A percentile compares a stretch with the other conserved stretches of the same genome.
Conservation (phyloP, 176 grass and related monocot genomes). For the Aegilops speltoides region DNA sequence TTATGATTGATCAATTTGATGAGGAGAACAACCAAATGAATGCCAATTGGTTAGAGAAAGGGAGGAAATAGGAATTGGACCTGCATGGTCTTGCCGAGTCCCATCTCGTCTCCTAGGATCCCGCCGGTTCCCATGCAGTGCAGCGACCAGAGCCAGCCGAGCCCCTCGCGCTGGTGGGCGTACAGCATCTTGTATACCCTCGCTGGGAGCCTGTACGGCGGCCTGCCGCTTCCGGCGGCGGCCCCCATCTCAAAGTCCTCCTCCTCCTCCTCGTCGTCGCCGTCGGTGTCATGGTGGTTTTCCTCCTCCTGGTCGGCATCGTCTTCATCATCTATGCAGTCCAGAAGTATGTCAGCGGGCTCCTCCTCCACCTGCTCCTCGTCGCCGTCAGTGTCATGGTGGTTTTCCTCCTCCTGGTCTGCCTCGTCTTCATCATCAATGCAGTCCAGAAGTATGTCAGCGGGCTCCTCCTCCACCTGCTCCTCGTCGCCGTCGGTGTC, state of each 20-base stretch:
- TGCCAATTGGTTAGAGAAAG: background rate
- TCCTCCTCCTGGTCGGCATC: background rate
- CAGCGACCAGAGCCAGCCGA: constrained; percentile 78
- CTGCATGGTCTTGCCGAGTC: constrained; percentile 97
- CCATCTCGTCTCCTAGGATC: constrained; percentile 82
- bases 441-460: too few relatives aligned
- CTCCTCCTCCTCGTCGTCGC: background rate
- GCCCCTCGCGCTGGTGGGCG: constrained; percentile 69
- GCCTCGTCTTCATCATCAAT: background rate
- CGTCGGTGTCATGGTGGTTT: background rate
- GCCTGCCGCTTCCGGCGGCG: constrained; percentile 21
- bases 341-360: background rate
- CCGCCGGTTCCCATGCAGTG: constrained; percentile 55
- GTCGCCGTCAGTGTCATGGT: background rate
- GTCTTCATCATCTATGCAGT: background rate
- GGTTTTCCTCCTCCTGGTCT: background rate
- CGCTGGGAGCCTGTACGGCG: constrained; percentile 46
- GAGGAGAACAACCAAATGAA: background rate
- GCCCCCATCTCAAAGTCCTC: constrained; percentile 52
- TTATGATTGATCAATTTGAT: background rate
- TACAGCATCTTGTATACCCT: constrained; percentile 67
- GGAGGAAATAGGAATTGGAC: constrained; percentile 13
- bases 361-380: background rate
- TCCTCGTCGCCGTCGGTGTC: background rate
- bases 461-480: background rate